A percentile compares a stretch with the other conserved stretches of the same genome.
phyloP scores from a whole-genome alignment of 1,284 basidiomycete species.

The Irpex sp. region DNA sequence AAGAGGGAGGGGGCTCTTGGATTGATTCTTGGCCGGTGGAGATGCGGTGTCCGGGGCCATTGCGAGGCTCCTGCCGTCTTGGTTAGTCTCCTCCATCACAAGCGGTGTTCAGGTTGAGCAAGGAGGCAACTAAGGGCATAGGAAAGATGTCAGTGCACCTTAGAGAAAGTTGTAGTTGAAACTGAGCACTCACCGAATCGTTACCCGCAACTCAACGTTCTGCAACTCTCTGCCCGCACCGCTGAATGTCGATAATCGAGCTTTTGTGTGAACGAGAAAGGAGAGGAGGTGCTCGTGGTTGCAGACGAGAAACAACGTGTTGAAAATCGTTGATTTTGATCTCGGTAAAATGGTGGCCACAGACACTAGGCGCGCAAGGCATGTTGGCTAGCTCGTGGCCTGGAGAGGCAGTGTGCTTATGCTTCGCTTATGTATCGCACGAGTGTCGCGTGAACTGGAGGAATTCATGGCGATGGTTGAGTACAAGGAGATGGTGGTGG shows the following conservation, averaged over 20 bases:
- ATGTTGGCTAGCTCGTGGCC: no score
- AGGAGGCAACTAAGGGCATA: background rate
- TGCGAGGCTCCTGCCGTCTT: background rate
- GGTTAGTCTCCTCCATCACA: background rate
- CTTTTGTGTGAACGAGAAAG: background rate
- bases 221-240: background rate
- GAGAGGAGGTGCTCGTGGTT: background rate
- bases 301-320: background rate
- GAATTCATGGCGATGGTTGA: no score
- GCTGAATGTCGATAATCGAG: background rate
- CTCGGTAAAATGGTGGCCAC: constrained; percentile 1
- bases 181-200: background rate
- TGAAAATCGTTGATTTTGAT: background rate
- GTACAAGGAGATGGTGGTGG: background rate
- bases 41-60: background rate
- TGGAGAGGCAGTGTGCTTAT: no score
- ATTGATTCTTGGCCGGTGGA: background rate
- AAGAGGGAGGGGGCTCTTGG: background rate
- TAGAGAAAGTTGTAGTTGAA: no score
- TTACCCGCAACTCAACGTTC: background rate
- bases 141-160: background rate
- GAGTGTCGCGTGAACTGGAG: background rate
- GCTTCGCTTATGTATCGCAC: background rate
- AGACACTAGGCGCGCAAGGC: no score
- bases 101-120: background rate